These are phyloP conservation scores for Bolboschoenus planiculmis DNA, from an alignment of 176 grass and related monocot species.

Conservation along the genomic window DNA sequence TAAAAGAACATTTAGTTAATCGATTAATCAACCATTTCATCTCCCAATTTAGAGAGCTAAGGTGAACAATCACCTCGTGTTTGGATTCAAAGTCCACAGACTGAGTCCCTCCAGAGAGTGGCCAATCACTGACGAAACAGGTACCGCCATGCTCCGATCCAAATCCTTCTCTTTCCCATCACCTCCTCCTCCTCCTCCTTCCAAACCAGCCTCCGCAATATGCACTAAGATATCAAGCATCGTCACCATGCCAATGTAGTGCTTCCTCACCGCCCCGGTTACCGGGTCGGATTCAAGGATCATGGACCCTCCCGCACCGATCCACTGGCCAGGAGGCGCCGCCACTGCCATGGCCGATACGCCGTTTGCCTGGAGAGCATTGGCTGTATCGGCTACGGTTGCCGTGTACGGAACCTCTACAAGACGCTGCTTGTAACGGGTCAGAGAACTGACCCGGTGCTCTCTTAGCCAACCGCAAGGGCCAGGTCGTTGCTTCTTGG, in stretches of 20 bases:
- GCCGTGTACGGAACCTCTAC: slow-evolving; percentile 88
- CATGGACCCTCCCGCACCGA: slow-evolving; percentile 79
- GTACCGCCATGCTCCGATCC: slow-evolving; percentile 47
- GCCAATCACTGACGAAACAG: slow-evolving; percentile 70
- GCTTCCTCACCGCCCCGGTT: slow-evolving; percentile 77
- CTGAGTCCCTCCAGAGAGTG: slow-evolving; percentile 74
- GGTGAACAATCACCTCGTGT: slow-evolving; percentile 37
- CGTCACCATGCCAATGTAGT: slow-evolving; percentile 94
- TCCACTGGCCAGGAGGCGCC: slow-evolving; percentile 72
- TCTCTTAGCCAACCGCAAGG: slow-evolving; percentile 53
- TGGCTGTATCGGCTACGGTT: slow-evolving; percentile 57
- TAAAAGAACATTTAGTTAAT: background rate
- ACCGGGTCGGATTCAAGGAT: slow-evolving; percentile 77
- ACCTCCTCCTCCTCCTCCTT: no score
- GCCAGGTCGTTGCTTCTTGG: slow-evolving; percentile 50
- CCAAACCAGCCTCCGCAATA: slow-evolving; percentile 40
- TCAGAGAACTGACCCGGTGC: slow-evolving; percentile 46
- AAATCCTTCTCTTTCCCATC: slow-evolving; percentile 22
- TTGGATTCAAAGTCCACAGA: slow-evolving; percentile 76
- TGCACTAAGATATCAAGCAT: slow-evolving; percentile 78
- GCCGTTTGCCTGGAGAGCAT: slow-evolving; percentile 49
- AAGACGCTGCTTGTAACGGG: slow-evolving; percentile 50
- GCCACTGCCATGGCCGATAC: slow-evolving; percentile 59
- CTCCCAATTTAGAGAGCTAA: background rate
- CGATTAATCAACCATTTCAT: background rate